phyloP scores from a whole-genome alignment of 2,329 filamentous ascomycete genomes.

The Mycosphaerella sp. region DNA sequence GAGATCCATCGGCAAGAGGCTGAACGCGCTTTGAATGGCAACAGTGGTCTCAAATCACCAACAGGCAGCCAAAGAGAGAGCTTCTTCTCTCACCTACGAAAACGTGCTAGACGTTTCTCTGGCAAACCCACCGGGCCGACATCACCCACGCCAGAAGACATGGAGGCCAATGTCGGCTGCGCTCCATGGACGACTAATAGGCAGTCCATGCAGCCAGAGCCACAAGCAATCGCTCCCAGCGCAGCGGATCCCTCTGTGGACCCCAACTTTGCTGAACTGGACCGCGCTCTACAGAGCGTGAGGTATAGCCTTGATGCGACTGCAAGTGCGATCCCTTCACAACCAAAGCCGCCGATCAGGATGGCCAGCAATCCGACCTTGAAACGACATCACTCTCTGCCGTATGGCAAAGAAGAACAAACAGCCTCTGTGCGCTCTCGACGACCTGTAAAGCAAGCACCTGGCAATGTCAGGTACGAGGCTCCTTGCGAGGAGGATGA shows the following conservation, averaged over 20 bases:
- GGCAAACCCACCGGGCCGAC: constrained; percentile 79
- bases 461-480: constrained; percentile 67
- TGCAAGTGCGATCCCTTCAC: constrained; percentile 30
- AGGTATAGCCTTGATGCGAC: constrained; percentile 52
- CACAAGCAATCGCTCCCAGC: constrained; percentile 45
- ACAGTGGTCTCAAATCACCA: constrained; percentile 67
- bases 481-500: constrained; percentile 96
- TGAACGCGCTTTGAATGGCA: constrained; percentile 81
- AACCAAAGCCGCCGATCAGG: constrained; percentile 31
- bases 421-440: constrained; percentile 76
- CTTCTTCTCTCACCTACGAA: constrained; percentile 96
- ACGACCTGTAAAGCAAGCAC: constrained; percentile 64
- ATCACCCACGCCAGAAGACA: constrained; percentile 73
- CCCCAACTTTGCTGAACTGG: constrained; percentile 53
- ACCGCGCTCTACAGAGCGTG: constrained; percentile 56
- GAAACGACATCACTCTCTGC: constrained; percentile 46
- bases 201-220: not conserved
- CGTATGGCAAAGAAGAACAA: constrained; percentile 40
- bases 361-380: constrained; percentile 43
- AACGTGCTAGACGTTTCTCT: constrained; percentile 85
- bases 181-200: constrained; percentile 72
- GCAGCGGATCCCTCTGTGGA: constrained; percentile 42
- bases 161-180: constrained; percentile 89
- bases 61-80: constrained; percentile 80
- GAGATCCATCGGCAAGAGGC: constrained; percentile 87